Percentiles rank a stretch among this genome's conserved stretches.
Evolutionary conservation across 768 basidiomycete species (phyloP).

Genomic region (Collybiopsis luxurians): DNA sequence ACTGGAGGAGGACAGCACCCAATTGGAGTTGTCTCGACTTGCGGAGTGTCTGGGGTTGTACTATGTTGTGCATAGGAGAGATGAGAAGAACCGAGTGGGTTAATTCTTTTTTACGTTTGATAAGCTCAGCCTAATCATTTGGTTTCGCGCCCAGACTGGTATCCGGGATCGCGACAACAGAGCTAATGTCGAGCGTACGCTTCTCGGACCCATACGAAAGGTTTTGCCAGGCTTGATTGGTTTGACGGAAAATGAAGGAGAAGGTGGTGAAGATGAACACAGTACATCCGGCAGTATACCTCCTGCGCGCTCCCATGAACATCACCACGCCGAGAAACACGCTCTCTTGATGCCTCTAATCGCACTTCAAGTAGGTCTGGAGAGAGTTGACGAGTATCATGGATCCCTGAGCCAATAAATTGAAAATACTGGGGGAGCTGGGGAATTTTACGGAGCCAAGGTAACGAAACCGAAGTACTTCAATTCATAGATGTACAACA

Average conservation of each 20-base stretch:
- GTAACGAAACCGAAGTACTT: no score
- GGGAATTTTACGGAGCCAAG: no score
- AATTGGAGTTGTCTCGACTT: constrained; percentile 53
- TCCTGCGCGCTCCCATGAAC: constrained; percentile 6
- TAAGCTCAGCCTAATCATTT: no score
- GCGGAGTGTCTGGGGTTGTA: constrained; percentile 67
- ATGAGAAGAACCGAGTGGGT: constrained; percentile 53
- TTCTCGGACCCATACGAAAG: constrained; percentile 43
- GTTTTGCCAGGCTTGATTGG: constrained; percentile 21
- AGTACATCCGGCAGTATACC: not conserved
- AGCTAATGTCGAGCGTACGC: constrained; percentile 38
- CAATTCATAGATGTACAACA: no score
- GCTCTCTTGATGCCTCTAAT: constrained; percentile 34
- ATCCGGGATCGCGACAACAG: constrained; percentile 44
- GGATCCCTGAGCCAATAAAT: no score
- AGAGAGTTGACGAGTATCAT: constrained; percentile 38
- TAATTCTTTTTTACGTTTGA: no score
- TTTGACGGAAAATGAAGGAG: not conserved
- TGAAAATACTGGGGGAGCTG: no score
- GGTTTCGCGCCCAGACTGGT: no score
- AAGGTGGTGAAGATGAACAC: no score
- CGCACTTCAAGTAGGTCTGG: constrained; percentile 48
- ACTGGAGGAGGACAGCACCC: not conserved
- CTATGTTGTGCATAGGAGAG: constrained; percentile 60
- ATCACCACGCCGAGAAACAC: constrained; percentile 21